Base-by-base conservation (phyloP, 257 asterid genomes). In the Sherardia arvensis region DNA sequence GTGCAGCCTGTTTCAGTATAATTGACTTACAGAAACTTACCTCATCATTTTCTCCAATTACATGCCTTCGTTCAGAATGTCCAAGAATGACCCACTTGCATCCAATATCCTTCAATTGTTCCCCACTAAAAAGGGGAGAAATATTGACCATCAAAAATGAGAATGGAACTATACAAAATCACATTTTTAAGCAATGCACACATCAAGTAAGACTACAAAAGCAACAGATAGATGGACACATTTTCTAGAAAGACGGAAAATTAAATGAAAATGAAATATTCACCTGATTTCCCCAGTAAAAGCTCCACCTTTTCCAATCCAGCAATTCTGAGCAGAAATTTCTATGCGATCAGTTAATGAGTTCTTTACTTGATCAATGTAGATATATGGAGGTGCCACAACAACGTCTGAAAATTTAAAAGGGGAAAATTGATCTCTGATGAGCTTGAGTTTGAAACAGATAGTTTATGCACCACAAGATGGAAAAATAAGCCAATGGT, bases 231-330 rank as follows among this genome's bases (percentile, higher is more conserved):
- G 6, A 25, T 32, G 10, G 43, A 25, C 51, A 53, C 61, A 32
- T 33, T 66, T 32, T 33, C 40, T 1, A 33, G 36, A 9, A 22
- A 18, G 49, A 34, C 1, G 11, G 33, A 8, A 2, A 38, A 34
- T 21, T 3, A 21, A 8, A 25, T 29, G 18, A 36, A 45, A 15
- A 27, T 3, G 29, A 22, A 23, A 58, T 23, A 5, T 29, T 68
- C 64, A 82, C 99, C 97, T 93, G 94, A 93, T 93, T 72, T 93
- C 99, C 74, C 99, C 99, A 21, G 96, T 93, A 76, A 93, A 93
- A 67, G 97, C 99, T 62, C 99, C 99, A 73, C 97, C 99, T 79
- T 93, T 93, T 25, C 97, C 95, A 36, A 76, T 84, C 99, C 99
- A 93, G 73, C 95, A 85, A 79, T 93, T 93, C 73, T 93, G 99